Evolutionary conservation across 495 filamentous ascomycete genomes (phyloP).

Genomic region (Hypoxylon intermedium): DNA sequence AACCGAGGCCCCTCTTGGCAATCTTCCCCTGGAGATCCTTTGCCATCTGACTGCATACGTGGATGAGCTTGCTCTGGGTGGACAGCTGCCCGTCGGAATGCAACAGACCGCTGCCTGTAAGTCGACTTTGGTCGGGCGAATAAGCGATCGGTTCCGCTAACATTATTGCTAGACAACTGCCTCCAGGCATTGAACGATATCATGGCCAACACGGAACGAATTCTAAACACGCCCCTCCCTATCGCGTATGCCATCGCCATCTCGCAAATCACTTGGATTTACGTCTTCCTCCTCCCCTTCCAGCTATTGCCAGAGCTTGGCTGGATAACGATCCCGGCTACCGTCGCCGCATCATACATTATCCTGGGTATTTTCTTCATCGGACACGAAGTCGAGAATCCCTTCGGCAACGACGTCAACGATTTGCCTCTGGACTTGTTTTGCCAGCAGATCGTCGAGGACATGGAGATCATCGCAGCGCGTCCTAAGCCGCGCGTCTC

Average conservation of each 20-base stretch:
- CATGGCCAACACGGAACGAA: conserved; percentile 75
- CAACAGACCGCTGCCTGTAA: conserved; percentile 57
- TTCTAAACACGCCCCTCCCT: conserved; percentile 84
- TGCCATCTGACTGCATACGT: conserved; percentile 73
- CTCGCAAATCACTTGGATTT: conserved; percentile 86
- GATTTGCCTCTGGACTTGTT: conserved; percentile 81
- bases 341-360: conserved; percentile 80
- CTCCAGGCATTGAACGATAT: conserved; percentile 73
- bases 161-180: conserved; percentile 48
- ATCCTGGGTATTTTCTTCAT: conserved; percentile 89
- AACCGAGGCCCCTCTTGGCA: conserved; percentile 67
- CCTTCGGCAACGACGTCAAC: conserved; percentile 86
- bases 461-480: conserved; percentile 76
- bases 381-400: conserved; percentile 87
- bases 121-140: background rate
- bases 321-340: conserved; percentile 87
- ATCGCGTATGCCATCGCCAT: conserved; percentile 87
- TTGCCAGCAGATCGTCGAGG: conserved; percentile 72
- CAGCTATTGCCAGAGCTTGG: conserved; percentile 68
- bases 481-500: conserved; percentile 61
- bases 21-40: conserved; percentile 79
- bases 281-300: conserved; percentile 83
- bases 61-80: conserved; percentile 61
- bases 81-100: conserved; percentile 60
- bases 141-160: conserved; percentile 8